Base-by-base conservation (phyloP, 2,329 filamentous ascomycete species). In the Colletotrichum sp. region DNA sequence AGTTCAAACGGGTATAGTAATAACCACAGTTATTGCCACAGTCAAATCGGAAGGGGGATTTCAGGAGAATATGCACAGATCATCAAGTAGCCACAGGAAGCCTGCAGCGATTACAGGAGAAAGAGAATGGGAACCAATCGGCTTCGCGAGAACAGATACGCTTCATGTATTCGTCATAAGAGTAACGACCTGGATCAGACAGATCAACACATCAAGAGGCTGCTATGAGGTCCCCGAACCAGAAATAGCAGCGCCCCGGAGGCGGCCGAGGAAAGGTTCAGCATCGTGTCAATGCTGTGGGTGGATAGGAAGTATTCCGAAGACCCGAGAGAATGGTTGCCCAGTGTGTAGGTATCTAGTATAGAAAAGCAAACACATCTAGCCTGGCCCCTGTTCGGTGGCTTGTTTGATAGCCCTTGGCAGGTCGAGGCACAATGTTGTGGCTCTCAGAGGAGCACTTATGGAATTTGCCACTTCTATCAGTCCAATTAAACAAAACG, bases 1-100 rank as follows among this genome's bases (percentile, higher is more conserved):
- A 19, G 15, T 19, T 9, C 36, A 2, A 39, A 8, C 5, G 1
- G 8, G 4, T 0, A 9, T 9, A 5, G 2, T 8, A 4, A 16
- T 36, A 36, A 16, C 7, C 15, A 36, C 34, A 6, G 7, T 16
- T 2, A 8, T 36, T 15, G 34, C 34, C 16, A 36, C 7, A 7
- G 34, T 16, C 6, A 16, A 36, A 8, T 36, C 7, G 7, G 12
- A 6, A 13, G 12, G 12, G 2, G 5, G 6, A 5, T 13, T 34
- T 34, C 12, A 13, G 11, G 32, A 34, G 5, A 34, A 36, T 7
- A 16, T 16, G 7, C 34, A 36, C 8, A 8, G 6, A 36, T 16
- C 15, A 16, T 16, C 1, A 15, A 16, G 34, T 36, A 15, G 15
- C 13, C 32, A 34, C 13, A 13, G 0, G 32, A 34, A 7, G 32